Percentiles rank a stretch among this genome's conserved stretches.
These are phyloP conservation scores for Dactylellina parvicollis DNA, from an alignment of 2,329 filamentous ascomycete species.

Conservation along the genomic window DNA sequence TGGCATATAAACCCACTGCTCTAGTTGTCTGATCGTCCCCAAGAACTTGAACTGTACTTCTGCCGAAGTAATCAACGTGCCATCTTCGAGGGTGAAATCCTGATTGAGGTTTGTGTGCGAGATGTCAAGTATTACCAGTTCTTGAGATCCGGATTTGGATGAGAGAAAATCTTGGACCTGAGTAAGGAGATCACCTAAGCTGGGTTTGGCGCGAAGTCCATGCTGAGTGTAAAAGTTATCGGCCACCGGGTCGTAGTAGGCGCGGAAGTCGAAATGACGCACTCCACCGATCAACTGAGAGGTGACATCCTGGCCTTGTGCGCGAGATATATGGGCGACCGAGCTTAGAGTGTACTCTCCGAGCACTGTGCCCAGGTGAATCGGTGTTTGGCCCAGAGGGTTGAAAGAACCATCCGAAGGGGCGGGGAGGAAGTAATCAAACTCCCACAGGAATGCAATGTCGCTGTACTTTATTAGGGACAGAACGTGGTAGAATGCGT, in stretches of 20 bases:
- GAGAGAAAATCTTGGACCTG: slow-evolving; percentile 33
- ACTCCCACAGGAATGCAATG: slow-evolving; percentile 48
- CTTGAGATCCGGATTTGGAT: neutral
- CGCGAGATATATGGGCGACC: slow-evolving; percentile 30
- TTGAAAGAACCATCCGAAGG: slow-evolving; percentile 44
- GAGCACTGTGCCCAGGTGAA: slow-evolving; percentile 34
- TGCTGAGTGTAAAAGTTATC: slow-evolving; percentile 44
- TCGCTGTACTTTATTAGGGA: slow-evolving; percentile 43
- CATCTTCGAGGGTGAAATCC: slow-evolving; percentile 32
- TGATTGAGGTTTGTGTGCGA: slow-evolving; percentile 48
- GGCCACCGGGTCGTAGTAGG: slow-evolving; percentile 43
- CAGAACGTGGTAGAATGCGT: slow-evolving; percentile 24
- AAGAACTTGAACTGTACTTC: slow-evolving; percentile 35
- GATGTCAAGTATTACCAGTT: slow-evolving; percentile 37
- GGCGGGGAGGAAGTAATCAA: slow-evolving; percentile 43
- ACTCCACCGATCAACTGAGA: slow-evolving; percentile 38
- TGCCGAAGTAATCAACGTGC: slow-evolving; percentile 6
- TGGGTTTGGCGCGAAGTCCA: slow-evolving; percentile 20
- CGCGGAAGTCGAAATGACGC: slow-evolving; percentile 38
- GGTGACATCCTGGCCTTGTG: slow-evolving; percentile 21
- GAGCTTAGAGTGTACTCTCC: slow-evolving; percentile 40
- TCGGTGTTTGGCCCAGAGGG: slow-evolving; percentile 25
- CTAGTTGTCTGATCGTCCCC: slow-evolving; percentile 14
- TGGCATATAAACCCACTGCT: slow-evolving; percentile 44
- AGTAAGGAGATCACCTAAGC: slow-evolving; percentile 8